These are phyloP conservation scores for Ailanthus altissimus DNA, from an alignment of 345 rosid species.

Conservation along the genomic window DNA sequence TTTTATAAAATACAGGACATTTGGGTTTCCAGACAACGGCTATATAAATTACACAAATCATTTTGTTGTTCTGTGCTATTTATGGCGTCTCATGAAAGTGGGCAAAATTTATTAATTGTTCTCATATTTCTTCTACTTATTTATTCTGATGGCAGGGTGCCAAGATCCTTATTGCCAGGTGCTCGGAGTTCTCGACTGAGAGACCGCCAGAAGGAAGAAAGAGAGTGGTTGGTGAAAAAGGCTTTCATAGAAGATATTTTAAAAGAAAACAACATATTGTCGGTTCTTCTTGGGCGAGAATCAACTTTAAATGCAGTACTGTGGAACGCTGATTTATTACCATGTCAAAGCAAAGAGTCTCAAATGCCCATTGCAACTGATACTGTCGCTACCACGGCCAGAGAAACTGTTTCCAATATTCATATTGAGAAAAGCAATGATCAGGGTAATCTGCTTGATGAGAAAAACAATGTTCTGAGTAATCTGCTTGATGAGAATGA, in stretches of 20 bases:
- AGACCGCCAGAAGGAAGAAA: constrained; percentile 88
- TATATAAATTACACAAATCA: neutral
- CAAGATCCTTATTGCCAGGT: constrained; percentile 90
- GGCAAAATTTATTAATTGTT: constrained; percentile 9
- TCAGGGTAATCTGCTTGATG: constrained; percentile 59
- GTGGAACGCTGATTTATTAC: constrained; percentile 89
- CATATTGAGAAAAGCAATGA: constrained; percentile 39
- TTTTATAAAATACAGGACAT: neutral
- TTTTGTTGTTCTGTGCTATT: constrained; percentile 6
- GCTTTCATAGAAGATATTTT: constrained; percentile 89
- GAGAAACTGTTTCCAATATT: constrained; percentile 33
- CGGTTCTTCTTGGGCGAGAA: constrained; percentile 56
- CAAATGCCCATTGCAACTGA: constrained; percentile 36
- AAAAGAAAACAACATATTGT: constrained; percentile 61
- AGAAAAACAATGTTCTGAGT: constrained; percentile 44
- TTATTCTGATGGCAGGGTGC: constrained; percentile 65
- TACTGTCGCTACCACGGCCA: constrained; percentile 31
- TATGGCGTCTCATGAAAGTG: neutral
- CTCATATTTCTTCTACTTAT: constrained; percentile 25
- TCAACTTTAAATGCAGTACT: constrained; percentile 49
- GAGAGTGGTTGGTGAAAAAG: constrained; percentile 84
- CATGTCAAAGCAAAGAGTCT: constrained; percentile 54
- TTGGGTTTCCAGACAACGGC: constrained; percentile 1
- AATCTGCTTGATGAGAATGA: constrained; percentile 56
- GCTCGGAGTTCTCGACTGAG: constrained; percentile 94